phyloP scores from a whole-genome alignment of 176 grass and related monocot genomes.

The Microstegium vimineum region DNA sequence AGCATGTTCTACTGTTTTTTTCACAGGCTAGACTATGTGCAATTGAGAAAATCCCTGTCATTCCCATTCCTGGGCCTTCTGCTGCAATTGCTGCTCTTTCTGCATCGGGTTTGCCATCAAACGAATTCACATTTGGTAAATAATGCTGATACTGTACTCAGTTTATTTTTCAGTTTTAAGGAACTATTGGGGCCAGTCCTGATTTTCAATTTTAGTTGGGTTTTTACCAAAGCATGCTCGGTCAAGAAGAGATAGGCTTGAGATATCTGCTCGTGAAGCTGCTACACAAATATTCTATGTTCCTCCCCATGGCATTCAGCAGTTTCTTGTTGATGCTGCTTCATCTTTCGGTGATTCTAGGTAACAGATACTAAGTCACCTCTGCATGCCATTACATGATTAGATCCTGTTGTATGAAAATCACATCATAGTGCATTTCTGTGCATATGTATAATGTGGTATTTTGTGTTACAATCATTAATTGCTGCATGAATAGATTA shows the following conservation, averaged over 20 bases:
- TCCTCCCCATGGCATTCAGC: constrained; percentile 82
- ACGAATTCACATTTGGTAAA: constrained; percentile 97
- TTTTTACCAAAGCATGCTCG: constrained; percentile 85
- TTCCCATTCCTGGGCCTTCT: constrained; percentile 86
- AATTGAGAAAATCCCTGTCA: constrained; percentile 64
- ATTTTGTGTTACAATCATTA: too few relatives aligned
- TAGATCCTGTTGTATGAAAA: background rate
- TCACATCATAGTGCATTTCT: background rate
- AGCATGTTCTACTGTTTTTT: background rate
- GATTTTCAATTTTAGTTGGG: constrained; percentile 65
- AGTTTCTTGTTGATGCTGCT: constrained; percentile 74
- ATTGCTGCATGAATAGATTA: background rate
- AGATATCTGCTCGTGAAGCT: constrained; percentile 68
- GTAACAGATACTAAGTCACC: constrained; percentile 24
- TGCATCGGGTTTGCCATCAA: constrained; percentile 71
- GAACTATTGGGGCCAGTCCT: background rate
- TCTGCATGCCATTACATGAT: background rate
- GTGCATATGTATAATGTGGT: background rate
- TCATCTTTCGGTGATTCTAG: constrained; percentile 69
- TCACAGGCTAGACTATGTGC: constrained; percentile 80
- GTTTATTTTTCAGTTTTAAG: constrained; percentile 1
- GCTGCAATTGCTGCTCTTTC: constrained; percentile 83
- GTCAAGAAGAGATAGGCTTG: constrained; percentile 68
- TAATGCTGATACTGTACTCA: background rate
- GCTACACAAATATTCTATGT: constrained; percentile 91